A percentile compares a stretch with the other conserved stretches of the same genome.
Conservation (phyloP, 805 yeast species). For the Candida ortonii region DNA sequence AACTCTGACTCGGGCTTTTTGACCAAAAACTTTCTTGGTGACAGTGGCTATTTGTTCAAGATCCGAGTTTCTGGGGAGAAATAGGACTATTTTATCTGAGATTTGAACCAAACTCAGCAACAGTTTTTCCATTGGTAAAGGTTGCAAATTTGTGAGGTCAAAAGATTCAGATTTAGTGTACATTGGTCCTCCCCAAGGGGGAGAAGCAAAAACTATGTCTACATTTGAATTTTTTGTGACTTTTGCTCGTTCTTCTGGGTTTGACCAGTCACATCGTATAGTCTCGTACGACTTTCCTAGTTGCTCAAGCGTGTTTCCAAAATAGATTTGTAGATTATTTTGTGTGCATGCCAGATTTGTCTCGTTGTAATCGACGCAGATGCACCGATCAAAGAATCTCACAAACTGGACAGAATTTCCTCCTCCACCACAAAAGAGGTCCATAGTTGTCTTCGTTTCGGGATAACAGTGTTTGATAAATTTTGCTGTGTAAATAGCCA, state of each 20-base stretch:
- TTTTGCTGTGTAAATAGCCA: slow-evolving; percentile 61
- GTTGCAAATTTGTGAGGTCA: slow-evolving; percentile 46
- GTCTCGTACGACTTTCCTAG: slow-evolving; percentile 49
- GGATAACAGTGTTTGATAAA: slow-evolving; percentile 53
- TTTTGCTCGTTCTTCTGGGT: no score
- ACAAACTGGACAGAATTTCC: slow-evolving; percentile 83
- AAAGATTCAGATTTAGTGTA: slow-evolving; percentile 45
- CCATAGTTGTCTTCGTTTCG: slow-evolving; percentile 47
- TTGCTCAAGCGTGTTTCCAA: slow-evolving; percentile 39
- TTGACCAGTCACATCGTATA: slow-evolving; percentile 19
- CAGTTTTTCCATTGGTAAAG: slow-evolving; percentile 46
- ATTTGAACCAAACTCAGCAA: slow-evolving; percentile 41
- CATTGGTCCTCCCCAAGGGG: slow-evolving; percentile 86
- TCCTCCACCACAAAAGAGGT: slow-evolving; percentile 85
- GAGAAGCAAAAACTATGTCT: slow-evolving; percentile 68
- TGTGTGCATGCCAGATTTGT: slow-evolving; percentile 63
- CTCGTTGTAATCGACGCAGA: slow-evolving; percentile 61
- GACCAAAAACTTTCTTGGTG: slow-evolving; percentile 46
- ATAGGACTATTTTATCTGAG: slow-evolving; percentile 50
- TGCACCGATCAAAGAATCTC: slow-evolving; percentile 48
- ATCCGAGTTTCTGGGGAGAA: slow-evolving; percentile 61
- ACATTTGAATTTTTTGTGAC: slow-evolving; percentile 24
- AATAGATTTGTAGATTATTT: slow-evolving; percentile 64
- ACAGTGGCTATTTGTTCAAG: slow-evolving; percentile 48
- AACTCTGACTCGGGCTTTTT: slow-evolving; percentile 42